phyloP scores from a whole-genome alignment of 768 basidiomycete species.

The Neoboletus subvelutipes region DNA sequence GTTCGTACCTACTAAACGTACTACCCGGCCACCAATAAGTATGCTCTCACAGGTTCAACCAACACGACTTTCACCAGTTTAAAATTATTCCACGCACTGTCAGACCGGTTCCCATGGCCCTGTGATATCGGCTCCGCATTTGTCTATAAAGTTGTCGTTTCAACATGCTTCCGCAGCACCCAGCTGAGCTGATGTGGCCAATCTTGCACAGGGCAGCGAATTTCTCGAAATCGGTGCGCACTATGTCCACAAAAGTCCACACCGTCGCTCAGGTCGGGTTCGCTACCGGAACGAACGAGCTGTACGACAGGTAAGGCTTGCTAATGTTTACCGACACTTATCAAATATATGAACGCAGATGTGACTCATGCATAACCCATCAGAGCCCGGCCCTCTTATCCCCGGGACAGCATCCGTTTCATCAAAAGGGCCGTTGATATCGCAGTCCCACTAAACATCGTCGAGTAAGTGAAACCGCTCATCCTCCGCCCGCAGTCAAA shows the following conservation, averaged over 20 bases:
- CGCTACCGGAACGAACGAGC: conserved; percentile 75
- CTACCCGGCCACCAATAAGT: no score
- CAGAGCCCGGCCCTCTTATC: conserved; percentile 85
- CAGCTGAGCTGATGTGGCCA: neutral
- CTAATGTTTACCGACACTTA: no score
- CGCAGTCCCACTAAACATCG: conserved; percentile 52
- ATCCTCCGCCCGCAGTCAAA: neutral
- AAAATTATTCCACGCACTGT: neutral
- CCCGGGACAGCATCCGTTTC: conserved; percentile 54
- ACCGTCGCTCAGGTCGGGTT: conserved; percentile 71
- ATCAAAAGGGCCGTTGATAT: conserved; percentile 51
- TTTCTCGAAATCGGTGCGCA: neutral
- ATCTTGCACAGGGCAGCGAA: neutral
- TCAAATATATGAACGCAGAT: neutral
- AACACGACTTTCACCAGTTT: neutral
- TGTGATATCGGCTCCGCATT: conserved; percentile 2
- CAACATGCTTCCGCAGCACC: neutral
- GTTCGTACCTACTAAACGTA: no score
- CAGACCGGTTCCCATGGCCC: neutral
- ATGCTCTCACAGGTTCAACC: neutral
- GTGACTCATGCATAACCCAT: neutral
- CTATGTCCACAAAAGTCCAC: conserved; percentile 51
- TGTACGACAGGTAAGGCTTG: conserved; percentile 50
- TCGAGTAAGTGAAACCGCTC: conserved; percentile 52
- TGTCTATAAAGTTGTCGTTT: neutral